Base-by-base conservation (phyloP, 805 yeast species). In the Candida sphagnicola region DNA sequence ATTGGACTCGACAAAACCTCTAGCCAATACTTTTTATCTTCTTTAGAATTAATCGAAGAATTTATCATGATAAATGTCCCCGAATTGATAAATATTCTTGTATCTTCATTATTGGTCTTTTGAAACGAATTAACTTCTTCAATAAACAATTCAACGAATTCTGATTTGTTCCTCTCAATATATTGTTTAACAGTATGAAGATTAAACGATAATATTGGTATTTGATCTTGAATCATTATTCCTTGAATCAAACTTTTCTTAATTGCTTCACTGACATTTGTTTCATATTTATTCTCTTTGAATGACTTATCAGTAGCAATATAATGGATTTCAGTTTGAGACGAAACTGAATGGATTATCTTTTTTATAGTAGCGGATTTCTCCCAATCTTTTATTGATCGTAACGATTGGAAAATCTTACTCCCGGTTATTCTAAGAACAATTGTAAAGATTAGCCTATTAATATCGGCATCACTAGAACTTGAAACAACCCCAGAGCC, bases 11-110 rank as follows among this genome's bases (percentile, higher is more conserved):
- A 19, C 15, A 54, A 41, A 18, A 40, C 35, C 14, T 46, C 42
- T 18, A 45, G 39, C 66, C 66, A 62, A 38, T 43, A 50, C 11
- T 46, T 37, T 41, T 49, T 57, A 24, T 51, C 56, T 4, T 41
- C 47, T 4, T 34, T 34, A 1, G 49, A 36, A 8, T 42, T 40
- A 6, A 59, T 39, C 2, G 51, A 44, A 14, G 39, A 39, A 19
- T 44, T 41, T n/a, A 59, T 34, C 10, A 50, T 39, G 10, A 59
- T 24, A 29, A 43, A 61, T 2, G 50, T 35, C 2, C 52, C 41
- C 13, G 59, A 39, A 37, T 54, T 56, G 16, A 62, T 49, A 8
- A 54, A 45, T 3, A 53, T 32, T 31, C 57, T 57, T 6, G 49
- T 41, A 24, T 55, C 56, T 35, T 62, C 68, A 35, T 48, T 43